Evolutionary conservation across 2,329 filamentous ascomycete genomes (phyloP).

Genomic region (Ramichloridium luteum): DNA sequence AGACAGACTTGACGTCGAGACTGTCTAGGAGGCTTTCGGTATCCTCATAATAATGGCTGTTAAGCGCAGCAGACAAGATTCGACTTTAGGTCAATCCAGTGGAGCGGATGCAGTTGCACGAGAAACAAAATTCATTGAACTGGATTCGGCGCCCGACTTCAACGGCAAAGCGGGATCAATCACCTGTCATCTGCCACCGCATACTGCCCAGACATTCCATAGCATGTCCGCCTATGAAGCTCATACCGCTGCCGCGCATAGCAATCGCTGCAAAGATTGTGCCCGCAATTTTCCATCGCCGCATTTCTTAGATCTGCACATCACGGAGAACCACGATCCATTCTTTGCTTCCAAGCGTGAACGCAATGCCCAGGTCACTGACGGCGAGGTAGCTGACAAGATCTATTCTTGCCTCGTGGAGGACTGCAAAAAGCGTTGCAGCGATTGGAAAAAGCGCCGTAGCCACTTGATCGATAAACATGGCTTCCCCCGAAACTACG

Average conservation of each 20-base stretch:
- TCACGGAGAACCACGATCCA: conserved; percentile 83
- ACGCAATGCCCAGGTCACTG: conserved; percentile 26
- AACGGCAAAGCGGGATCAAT: conserved; percentile 41
- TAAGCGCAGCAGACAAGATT: background rate
- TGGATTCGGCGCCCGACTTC: conserved; percentile 34
- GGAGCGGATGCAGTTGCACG: background rate
- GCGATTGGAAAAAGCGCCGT: conserved; percentile 68
- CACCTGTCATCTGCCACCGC: conserved; percentile 71
- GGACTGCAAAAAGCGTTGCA: conserved; percentile 73
- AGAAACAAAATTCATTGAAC: conserved; percentile 36
- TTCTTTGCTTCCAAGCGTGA: conserved; percentile 60
- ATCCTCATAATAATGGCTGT: background rate
- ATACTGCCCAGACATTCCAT: conserved; percentile 58
- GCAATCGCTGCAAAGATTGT: conserved; percentile 76
- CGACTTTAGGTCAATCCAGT: background rate
- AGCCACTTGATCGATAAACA: conserved; percentile 93
- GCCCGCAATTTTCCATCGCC: conserved; percentile 76
- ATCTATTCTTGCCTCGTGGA: conserved; percentile 90
- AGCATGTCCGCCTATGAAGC: conserved; percentile 73
- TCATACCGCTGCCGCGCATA: conserved; percentile 71
- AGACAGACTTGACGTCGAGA: no score
- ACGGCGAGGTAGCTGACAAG: conserved; percentile 55
- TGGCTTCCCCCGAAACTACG: conserved; percentile 73
- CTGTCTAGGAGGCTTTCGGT: no score
- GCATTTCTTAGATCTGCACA: conserved; percentile 70